A percentile compares a stretch with the other conserved stretches of the same genome.
phyloP scores from a whole-genome alignment of 2,329 filamentous ascomycete species.

The Rasamsonia emersonii region DNA sequence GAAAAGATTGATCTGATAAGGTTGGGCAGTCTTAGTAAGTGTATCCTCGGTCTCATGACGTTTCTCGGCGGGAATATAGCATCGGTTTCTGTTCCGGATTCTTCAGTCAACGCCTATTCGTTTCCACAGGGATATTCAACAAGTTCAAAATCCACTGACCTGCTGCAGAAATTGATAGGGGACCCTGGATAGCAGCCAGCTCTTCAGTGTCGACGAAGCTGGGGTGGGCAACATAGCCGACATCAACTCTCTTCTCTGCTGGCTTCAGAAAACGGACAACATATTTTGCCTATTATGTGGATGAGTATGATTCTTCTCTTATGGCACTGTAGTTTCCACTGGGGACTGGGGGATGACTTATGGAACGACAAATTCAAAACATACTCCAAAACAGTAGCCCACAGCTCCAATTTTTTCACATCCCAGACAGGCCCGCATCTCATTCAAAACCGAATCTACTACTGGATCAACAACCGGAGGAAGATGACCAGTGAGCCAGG shows the following conservation, averaged over 20 bases:
- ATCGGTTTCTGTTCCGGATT: constrained; percentile 49
- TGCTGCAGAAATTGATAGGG: constrained; percentile 53
- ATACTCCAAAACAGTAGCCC: constrained; percentile 19
- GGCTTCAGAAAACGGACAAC: constrained; percentile 57
- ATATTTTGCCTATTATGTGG: constrained; percentile 44
- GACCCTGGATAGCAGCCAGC: constrained; percentile 52
- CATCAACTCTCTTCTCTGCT: constrained; percentile 50
- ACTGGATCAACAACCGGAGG: constrained; percentile 39
- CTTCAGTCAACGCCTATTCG: neutral
- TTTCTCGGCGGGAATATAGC: constrained; percentile 48
- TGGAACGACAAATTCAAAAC: neutral
- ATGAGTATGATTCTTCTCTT: neutral
- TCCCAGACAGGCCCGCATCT: constrained; percentile 10
- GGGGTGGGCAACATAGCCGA: constrained; percentile 63
- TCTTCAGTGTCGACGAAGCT: constrained; percentile 60
- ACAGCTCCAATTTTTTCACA: constrained; percentile 19
- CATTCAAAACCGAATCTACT: constrained; percentile 33
- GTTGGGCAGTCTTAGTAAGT: constrained; percentile 42
- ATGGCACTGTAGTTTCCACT: neutral
- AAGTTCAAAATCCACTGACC: constrained; percentile 12
- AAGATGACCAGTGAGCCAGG: constrained; percentile 33
- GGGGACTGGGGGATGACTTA: neutral
- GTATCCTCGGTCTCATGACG: constrained; percentile 52
- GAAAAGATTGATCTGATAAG: constrained; percentile 67
- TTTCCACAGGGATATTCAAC: neutral